phyloP scores from a whole-genome alignment of 1,284 basidiomycete species.

The Cryptococcus floricola region DNA sequence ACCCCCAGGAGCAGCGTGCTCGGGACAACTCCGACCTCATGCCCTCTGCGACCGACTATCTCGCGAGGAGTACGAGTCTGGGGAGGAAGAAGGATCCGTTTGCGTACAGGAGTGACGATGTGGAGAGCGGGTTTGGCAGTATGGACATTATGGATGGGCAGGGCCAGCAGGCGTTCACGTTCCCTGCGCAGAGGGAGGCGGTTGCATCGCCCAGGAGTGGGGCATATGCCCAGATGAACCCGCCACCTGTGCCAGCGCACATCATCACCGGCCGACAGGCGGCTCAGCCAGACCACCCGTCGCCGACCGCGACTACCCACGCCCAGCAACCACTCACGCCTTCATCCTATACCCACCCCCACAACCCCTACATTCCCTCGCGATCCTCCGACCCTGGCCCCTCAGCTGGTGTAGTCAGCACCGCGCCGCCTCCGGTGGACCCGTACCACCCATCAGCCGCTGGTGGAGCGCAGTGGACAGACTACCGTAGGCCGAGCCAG shows the following conservation, averaged over 20 bases:
- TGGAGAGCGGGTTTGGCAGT: slow-evolving; percentile 45
- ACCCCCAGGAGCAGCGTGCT: slow-evolving; percentile 10
- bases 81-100: slow-evolving; percentile 46
- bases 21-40: slow-evolving; percentile 5
- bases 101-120: slow-evolving; percentile 45
- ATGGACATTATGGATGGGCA: slow-evolving; percentile 23
- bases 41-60: slow-evolving; percentile 27
- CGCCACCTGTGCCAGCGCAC: slow-evolving; percentile 32
- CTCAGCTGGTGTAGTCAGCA: background rate
- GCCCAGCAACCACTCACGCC: slow-evolving; percentile 3
- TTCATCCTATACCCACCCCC: slow-evolving; percentile 6
- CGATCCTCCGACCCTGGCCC: background rate
- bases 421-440: background rate
- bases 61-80: slow-evolving; percentile 43
- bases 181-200: background rate
- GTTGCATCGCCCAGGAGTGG: slow-evolving; percentile 18
- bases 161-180: slow-evolving; percentile 4
- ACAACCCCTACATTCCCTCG: background rate
- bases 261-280: slow-evolving; percentile 10
- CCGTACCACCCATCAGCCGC: background rate
- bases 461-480: slow-evolving; percentile 22
- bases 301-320: background rate
- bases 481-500: slow-evolving; percentile 24
- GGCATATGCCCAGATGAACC: slow-evolving; percentile 20
- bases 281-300: slow-evolving; percentile 2